phyloP scores from a whole-genome alignment of 768 basidiomycete genomes.

The Mycena crocata region DNA sequence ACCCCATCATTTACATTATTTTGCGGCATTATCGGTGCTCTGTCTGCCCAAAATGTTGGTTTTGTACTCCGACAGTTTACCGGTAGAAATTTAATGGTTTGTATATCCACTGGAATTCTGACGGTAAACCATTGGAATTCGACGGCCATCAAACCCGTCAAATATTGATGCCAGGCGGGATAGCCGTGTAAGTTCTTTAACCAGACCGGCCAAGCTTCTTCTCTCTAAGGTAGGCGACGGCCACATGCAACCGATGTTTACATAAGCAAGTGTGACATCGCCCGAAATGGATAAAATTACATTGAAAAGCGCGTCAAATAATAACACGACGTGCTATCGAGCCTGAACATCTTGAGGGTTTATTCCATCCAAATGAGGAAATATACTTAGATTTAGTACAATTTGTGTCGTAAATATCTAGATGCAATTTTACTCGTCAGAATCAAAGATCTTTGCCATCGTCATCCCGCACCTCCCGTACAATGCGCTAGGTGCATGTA shows the following conservation, averaged over 20 bases:
- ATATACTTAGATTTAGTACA: neutral
- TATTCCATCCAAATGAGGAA: neutral
- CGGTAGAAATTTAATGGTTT: no score
- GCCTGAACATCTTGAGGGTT: neutral
- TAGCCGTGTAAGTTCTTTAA: no score
- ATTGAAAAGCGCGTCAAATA: slow-evolving; percentile 1
- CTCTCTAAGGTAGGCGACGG: slow-evolving; percentile 6
- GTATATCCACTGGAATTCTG: no score
- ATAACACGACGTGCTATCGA: neutral
- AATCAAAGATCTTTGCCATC: neutral
- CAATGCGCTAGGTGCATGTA: neutral
- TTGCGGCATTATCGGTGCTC: no score
- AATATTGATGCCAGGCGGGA: no score
- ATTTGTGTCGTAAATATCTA: neutral
- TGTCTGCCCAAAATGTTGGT: no score
- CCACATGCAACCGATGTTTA: slow-evolving; percentile 4
- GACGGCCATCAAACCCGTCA: no score
- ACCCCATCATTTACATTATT: no score
- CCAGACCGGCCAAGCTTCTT: no score
- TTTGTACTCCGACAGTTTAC: no score
- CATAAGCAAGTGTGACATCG: slow-evolving; percentile 9
- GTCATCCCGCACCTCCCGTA: no score
- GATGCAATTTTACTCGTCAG: neutral
- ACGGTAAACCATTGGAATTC: no score
- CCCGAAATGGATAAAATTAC: slow-evolving; percentile 10